Evolutionary conservation across 306 rosid genomes (phyloP).

Genomic region (Rosa chinensis): DNA sequence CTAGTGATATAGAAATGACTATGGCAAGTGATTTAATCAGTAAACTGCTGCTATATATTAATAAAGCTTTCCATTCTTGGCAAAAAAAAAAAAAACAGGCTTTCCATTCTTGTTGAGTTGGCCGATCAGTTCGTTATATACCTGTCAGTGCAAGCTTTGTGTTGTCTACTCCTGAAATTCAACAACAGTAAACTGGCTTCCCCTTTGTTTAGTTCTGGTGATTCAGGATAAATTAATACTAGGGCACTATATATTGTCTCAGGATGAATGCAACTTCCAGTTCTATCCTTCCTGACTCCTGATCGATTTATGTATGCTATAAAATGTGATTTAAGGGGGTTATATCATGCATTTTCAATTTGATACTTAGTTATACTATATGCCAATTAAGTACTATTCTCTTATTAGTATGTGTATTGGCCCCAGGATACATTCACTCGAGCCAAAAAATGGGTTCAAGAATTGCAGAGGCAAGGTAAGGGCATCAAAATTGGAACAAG

Average conservation of each 20-base stretch:
- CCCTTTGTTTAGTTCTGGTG: not conserved
- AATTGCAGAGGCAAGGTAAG: slow-evolving; percentile 77
- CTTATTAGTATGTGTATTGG: slow-evolving; percentile 10
- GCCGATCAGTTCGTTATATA: not conserved
- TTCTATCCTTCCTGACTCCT: not conserved
- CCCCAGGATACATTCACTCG: slow-evolving; percentile 73
- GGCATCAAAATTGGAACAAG: slow-evolving; percentile 7
- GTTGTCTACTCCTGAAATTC: not conserved
- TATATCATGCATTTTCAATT: not conserved
- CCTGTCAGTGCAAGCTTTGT: not conserved
- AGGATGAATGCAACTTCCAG: not conserved
- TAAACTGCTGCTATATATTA: not conserved
- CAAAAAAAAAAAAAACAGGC: not conserved
- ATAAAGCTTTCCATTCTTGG: too few relatives aligned
- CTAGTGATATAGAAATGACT: not conserved
- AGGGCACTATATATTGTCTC: not conserved
- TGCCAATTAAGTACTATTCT: not conserved
- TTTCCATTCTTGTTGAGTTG: not conserved
- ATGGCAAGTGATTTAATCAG: not conserved
- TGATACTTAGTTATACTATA: not conserved
- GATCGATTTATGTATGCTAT: not conserved
- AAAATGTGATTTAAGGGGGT: not conserved
- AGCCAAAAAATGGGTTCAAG: slow-evolving; percentile 93
- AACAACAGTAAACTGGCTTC: not conserved
- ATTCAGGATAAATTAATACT: not conserved